Conservation (phyloP, 371 early-diverging fungal species). For the Mucor mucedo region DNA sequence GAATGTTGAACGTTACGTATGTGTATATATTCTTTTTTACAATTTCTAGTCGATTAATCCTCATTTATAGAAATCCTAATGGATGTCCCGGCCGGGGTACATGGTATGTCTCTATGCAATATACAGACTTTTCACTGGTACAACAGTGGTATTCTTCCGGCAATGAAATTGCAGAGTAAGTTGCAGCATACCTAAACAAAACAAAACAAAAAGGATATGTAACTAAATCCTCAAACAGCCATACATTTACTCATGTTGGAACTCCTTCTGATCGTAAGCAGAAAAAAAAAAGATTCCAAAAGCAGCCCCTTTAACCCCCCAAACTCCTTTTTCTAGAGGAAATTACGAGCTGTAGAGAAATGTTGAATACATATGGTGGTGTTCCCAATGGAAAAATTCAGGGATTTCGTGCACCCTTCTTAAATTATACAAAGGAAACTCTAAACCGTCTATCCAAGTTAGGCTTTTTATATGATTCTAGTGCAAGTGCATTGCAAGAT, state of each 20-base stretch:
- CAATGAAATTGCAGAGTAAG: constrained; percentile 69
- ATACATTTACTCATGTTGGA: constrained; percentile 67
- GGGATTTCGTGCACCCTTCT: constrained; percentile 74
- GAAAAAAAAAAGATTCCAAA: background rate
- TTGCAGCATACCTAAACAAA: background rate
- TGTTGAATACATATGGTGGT: constrained; percentile 66
- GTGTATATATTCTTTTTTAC: background rate
- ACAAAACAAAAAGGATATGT: background rate
- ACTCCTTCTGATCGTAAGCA: constrained; percentile 45
- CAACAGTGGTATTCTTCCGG: constrained; percentile 75
- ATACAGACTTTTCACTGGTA: constrained; percentile 67
- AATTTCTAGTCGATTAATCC: background rate
- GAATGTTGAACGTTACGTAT: constrained; percentile 48
- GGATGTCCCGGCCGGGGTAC: constrained; percentile 63
- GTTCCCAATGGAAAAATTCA: constrained; percentile 67
- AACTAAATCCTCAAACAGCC: constrained; percentile 26
- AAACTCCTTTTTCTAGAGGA: constrained; percentile 38
- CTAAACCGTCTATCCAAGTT: constrained; percentile 54
- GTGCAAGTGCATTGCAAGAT: constrained; percentile 52
- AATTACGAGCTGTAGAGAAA: constrained; percentile 57
- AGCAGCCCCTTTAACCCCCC: background rate
- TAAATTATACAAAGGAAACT: constrained; percentile 63
- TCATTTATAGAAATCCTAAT: constrained; percentile 53
- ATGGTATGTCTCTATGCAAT: constrained; percentile 59
- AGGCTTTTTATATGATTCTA: constrained; percentile 70